A percentile compares a stretch with the other conserved stretches of the same genome.
phyloP scores from a whole-genome alignment of 495 filamentous ascomycete species.

The Trichocladium antarcticum region DNA sequence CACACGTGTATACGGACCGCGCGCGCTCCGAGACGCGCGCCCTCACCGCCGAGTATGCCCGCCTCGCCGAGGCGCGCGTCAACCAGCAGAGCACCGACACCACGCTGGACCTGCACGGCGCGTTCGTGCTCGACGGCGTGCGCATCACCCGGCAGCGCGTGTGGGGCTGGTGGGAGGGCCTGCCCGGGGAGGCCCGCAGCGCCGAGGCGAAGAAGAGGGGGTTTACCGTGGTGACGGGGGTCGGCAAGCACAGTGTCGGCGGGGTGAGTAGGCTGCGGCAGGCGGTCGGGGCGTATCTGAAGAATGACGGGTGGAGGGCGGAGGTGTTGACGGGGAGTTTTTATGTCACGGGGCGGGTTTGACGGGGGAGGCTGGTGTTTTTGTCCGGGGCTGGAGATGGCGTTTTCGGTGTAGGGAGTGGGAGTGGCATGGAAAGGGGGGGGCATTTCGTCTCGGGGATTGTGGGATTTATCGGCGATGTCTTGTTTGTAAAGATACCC shows the following conservation, averaged over 20 bases:
- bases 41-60: slow-evolving; percentile 14
- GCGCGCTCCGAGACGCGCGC: slow-evolving; percentile 19
- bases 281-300: slow-evolving; percentile 66
- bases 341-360: slow-evolving; percentile 47
- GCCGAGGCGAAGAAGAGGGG: slow-evolving; percentile 24
- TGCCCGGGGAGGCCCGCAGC: slow-evolving; percentile 44
- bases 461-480: no score
- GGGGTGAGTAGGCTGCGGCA: slow-evolving; percentile 65
- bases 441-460: no score
- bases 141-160: slow-evolving; percentile 60
- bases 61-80: slow-evolving; percentile 49
- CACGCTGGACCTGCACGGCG: slow-evolving; percentile 71
- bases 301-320: slow-evolving; percentile 72
- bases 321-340: slow-evolving; percentile 56
- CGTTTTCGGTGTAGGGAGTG: no score
- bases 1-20: slow-evolving; percentile 29
- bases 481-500: no score
- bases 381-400: not conserved
- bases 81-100: slow-evolving; percentile 44
- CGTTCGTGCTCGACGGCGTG: slow-evolving; percentile 66
- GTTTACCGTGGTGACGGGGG: slow-evolving; percentile 69
- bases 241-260: slow-evolving; percentile 66
- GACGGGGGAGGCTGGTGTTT: not conserved
- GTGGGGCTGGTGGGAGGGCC: slow-evolving; percentile 65
- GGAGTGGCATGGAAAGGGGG: no score